Evolutionary conservation across 2,329 filamentous ascomycete genomes (phyloP), one percentile per base, ranked within the genome.

Genomic region (Aspergillus fumigatus): DNA sequence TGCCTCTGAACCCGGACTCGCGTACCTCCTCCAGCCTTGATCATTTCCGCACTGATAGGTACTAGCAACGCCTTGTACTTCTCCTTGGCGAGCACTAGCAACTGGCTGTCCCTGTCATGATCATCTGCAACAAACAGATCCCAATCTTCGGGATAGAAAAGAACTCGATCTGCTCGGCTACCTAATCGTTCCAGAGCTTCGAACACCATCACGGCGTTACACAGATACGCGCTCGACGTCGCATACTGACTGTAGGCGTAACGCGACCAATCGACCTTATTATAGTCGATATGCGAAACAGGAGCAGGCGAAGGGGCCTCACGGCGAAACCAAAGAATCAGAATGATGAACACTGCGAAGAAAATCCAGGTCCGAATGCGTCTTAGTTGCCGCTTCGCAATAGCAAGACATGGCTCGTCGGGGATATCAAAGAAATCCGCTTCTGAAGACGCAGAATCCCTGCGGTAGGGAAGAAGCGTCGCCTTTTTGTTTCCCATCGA

Each of bases 61-160:
- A 78, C 69, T 47, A 84, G 65, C 54, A 79, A 75, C 35, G 79
- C 81, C 8, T 78, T 75, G 67, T 82, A 84, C 21, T 72, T 66
- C 53, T 79, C 74, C 59, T 74, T 72, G 23, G 82, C 82, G 62
- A 80, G 59, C 5, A 75, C 63, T 14, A 84, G 67, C 57, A 84
- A 65, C 59, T 80, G 77, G 56, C 77, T 78, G 40, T 69, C 64
- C 17, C 73, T 69, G 58, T 73, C 70, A 32, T 55, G 58, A 17
- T 64, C 60, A 50, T 61, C 61, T 10, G 70, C 65, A 3, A 73
- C 60, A 4, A 66, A 49, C 45, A 73, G 59, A 59, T 75, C 72
- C 74, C 75, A 76, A 21, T 68, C 60, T n/a, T 72, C 62, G 1
- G 75, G 75, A 54, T 76, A 77, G 52, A 77, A 74, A 27, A 78